Base-by-base conservation (phyloP, 306 rosid genomes). In the Oxytropis ochrocephala region DNA sequence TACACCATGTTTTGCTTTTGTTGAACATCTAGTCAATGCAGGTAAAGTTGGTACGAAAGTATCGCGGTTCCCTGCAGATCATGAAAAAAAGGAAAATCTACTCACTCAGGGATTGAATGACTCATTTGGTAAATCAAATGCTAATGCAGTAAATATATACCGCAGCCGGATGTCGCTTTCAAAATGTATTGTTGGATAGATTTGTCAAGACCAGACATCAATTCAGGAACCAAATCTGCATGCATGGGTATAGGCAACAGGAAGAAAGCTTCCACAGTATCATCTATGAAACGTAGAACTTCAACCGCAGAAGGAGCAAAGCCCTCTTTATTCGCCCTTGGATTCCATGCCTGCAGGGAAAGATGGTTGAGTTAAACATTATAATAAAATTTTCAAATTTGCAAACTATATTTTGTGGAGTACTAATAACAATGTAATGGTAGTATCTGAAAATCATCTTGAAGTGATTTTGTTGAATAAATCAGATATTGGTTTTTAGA, bases 231-330 rank as follows among this genome's bases (percentile, higher is more conserved):
- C 85, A 91, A 76, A 53, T 51, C 80, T 12, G 86, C 54, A 66
- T 87, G 94, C 76, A 65, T 76, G 41, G 95, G 89, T 81, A 91
- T 83, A 19, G 97, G 96, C 76, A 94, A 83, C 79, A 80, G 67
- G 86, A 91, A 85, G 78, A 88, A 94, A 51, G 96, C 97, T 80
- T 94, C 99, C 70, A 91, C 76, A 39, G 92, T 91, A 76, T 88
- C 99, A 77, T 94, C 96, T 32, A 84, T 51, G 57, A 87, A 75
- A 58, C 91, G 92, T 46, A 91, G 78, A 84, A 91, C 90, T 87
- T 88, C 92, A 67, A 80, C 76, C 0, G 90, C 89, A 60, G 99
- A 94, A 50, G 97, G 88, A 70, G 97, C 95, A 70, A 82, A 81
- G 4, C 85, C 80, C 74, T 87, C 96, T 83, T 87, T 88, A 59